Percentiles rank a stretch among this genome's conserved stretches.
Evolutionary conservation across 768 basidiomycete species (phyloP).

Genomic region (Phanerodontia chrysosporium): DNA sequence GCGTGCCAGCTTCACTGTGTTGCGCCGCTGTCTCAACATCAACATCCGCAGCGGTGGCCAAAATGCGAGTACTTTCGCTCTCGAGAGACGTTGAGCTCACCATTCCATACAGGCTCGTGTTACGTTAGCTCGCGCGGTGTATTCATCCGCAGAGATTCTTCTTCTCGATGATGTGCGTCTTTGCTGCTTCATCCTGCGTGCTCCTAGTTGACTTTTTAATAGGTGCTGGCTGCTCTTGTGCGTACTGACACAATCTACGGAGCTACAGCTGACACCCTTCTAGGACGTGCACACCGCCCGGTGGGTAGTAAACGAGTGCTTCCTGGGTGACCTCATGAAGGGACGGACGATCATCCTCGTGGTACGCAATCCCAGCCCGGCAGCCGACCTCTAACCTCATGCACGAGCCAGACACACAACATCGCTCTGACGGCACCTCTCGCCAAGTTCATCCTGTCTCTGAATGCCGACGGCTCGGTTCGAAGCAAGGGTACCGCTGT

Average conservation of each 20-base stretch:
- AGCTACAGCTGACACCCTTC: background rate
- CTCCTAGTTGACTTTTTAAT: background rate
- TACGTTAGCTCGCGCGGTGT: slow-evolving; percentile 39
- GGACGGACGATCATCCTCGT: slow-evolving; percentile 47
- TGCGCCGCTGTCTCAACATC: background rate
- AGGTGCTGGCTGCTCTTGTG: slow-evolving; percentile 12
- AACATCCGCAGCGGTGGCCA: slow-evolving; percentile 10
- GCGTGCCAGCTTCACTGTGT: background rate
- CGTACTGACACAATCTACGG: slow-evolving; percentile 34
- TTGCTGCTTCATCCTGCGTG: background rate
- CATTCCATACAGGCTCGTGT: slow-evolving; percentile 30
- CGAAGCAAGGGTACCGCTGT: slow-evolving; percentile 44
- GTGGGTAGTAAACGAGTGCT: slow-evolving; percentile 42
- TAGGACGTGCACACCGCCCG: slow-evolving; percentile 44
- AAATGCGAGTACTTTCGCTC: slow-evolving; percentile 30
- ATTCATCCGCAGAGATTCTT: slow-evolving; percentile 31
- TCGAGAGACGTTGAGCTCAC: slow-evolving; percentile 19
- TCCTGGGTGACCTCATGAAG: slow-evolving; percentile 38
- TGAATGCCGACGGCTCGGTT: slow-evolving; percentile 46
- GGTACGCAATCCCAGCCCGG: slow-evolving; percentile 25
- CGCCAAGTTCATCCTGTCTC: slow-evolving; percentile 51
- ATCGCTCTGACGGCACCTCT: slow-evolving; percentile 49
- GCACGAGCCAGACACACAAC: slow-evolving; percentile 38
- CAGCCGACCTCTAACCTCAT: background rate
- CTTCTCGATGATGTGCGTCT: slow-evolving; percentile 35